Evolutionary conservation across 768 basidiomycete genomes (phyloP), one percentile per base, ranked within the genome.

Genomic region (Thelephora ganbajun): DNA sequence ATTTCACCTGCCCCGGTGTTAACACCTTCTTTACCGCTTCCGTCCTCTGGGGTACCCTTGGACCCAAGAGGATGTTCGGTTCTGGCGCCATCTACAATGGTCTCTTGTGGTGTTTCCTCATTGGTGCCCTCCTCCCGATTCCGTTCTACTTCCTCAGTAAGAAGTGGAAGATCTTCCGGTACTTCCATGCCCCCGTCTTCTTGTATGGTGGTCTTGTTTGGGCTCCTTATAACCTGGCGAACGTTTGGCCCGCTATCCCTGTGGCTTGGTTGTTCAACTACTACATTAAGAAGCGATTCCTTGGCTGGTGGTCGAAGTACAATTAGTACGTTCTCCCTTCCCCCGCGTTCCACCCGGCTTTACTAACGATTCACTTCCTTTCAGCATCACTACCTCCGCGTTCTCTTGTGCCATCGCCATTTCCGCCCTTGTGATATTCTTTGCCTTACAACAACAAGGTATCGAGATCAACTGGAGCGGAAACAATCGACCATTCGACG

Each of bases 101-200:
- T 6, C 59, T 85, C 19, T 55, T 83, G 34, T 88, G 69, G 70
- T 83, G 81, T 67, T 86, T 91, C 75, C 67, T 80, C 49, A 62
- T 88, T 51, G 89, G 90, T 45, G 73, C 79, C 16, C 43, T 82
- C 47, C 67, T 79, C 2, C 89, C 90, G 22, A 73, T 92, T 57
- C 82, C 85, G 12, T 84, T 84, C 72, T 91, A 85, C 68, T 68
- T 81, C 64, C 81, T 87, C 51, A 77, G 84, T 46, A 88, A 71
- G 66, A 88, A 88, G 12, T 73, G 81, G 37, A 87, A 83, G 23
- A 72, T 77, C 67, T 86, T 79, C 76, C 72, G 83, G 43, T 89
- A 88, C 60, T 68, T 96, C 68, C 92, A 93, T 68, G 72, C 90
- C 33, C 90, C 92, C 11, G 83, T 94, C n/a, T 70, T 86, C 57